These are phyloP conservation scores for Tritrichomonas foetus DNA, from an alignment of 208 protist species.

Conservation along the genomic window DNA sequence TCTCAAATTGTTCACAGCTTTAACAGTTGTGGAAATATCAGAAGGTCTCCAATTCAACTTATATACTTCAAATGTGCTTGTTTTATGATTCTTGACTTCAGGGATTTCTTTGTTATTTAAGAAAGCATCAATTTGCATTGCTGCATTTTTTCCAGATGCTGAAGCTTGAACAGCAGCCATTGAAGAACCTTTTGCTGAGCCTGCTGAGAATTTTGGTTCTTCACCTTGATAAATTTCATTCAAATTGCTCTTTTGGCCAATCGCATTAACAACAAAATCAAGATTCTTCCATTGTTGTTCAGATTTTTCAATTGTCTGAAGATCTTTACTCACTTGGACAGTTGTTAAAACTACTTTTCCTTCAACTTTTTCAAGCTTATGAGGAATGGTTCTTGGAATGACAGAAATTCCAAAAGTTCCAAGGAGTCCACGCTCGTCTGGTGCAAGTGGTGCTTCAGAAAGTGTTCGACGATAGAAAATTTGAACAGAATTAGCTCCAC, in stretches of 20 bases:
- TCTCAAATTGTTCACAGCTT: not conserved
- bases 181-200: not conserved
- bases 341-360: not conserved
- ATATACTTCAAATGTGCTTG: not conserved
- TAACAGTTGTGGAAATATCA: not conserved
- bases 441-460: not conserved
- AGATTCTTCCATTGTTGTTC: not conserved
- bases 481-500: not conserved
- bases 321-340: not conserved
- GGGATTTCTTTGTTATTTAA: not conserved
- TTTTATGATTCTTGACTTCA: not conserved
- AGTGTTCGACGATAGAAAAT: not conserved
- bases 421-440: not conserved
- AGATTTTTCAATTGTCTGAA: not conserved
- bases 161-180: slow-evolving; percentile 1
- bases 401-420: not conserved
- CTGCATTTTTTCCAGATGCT: slow-evolving; percentile 20
- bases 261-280: not conserved
- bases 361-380: not conserved
- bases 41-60: not conserved
- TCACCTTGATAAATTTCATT: too few relatives aligned
- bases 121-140: not conserved
- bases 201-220: not conserved
- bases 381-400: not conserved
- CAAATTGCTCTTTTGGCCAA: not conserved